Evolutionary conservation across 345 rosid genomes (phyloP).

Genomic region (Ricinus communis): DNA sequence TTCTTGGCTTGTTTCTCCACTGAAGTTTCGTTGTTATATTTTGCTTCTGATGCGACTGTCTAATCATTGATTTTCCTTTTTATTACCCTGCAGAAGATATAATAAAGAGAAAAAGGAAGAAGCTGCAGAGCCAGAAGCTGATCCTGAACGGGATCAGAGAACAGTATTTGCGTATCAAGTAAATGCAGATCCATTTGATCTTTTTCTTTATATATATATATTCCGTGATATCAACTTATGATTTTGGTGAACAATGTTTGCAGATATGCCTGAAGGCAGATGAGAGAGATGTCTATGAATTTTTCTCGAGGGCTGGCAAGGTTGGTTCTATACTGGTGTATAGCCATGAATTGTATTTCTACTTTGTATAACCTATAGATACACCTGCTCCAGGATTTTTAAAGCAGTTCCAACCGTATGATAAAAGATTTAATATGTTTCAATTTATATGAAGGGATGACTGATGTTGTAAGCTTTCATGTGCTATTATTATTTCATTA

Average conservation of each 20-base stretch:
- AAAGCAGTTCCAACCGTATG: neutral
- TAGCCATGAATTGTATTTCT: neutral
- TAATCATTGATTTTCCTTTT: slow-evolving; percentile 23
- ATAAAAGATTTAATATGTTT: neutral
- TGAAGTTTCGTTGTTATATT: slow-evolving; percentile 8
- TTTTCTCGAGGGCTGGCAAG: slow-evolving; percentile 98
- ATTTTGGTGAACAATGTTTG: slow-evolving; percentile 7
- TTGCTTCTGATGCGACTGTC: slow-evolving; percentile 1
- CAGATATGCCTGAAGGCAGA: slow-evolving; percentile 92
- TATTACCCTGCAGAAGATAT: slow-evolving; percentile 53
- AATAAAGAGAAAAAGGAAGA: slow-evolving; percentile 87
- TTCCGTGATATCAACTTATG: slow-evolving; percentile 1
- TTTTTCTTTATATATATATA: slow-evolving; percentile 9
- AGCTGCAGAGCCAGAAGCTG: slow-evolving; percentile 77
- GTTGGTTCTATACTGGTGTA: slow-evolving; percentile 36
- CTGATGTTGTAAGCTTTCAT: neutral
- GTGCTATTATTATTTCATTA: slow-evolving; percentile 1
- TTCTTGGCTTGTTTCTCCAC: neutral
- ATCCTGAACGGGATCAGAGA: slow-evolving; percentile 99
- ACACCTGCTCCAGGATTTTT: neutral
- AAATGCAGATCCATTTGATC: slow-evolving; percentile 3
- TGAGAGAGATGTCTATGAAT: slow-evolving; percentile 91
- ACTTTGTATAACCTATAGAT: neutral
- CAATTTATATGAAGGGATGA: neutral
- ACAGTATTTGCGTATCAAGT: slow-evolving; percentile 99